Conservation (phyloP, 768 basidiomycete species). For the Leucosporidium yakuticum region DNA sequence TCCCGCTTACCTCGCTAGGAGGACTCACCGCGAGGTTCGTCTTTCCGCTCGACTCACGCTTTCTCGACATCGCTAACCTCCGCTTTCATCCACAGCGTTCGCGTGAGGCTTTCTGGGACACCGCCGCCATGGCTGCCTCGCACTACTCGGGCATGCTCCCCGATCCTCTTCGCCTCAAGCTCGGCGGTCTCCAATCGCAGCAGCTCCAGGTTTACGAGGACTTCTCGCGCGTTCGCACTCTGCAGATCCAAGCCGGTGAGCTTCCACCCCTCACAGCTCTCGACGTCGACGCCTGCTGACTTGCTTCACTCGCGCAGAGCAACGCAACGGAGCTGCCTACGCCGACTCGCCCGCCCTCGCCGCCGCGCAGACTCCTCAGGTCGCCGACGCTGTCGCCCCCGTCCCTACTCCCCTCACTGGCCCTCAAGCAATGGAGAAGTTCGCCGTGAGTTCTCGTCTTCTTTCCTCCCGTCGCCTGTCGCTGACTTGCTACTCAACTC, state of each 20-base stretch:
- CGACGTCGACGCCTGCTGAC: not conserved
- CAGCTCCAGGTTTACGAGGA: constrained; percentile 93
- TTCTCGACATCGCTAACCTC: not conserved
- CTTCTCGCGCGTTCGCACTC: constrained; percentile 55
- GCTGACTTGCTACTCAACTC: constrained; percentile 36
- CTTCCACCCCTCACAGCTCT: not conserved
- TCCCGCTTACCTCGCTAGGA: constrained; percentile 70
- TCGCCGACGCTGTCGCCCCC: constrained; percentile 13
- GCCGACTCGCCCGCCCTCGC: constrained; percentile 29
- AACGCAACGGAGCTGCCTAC: constrained; percentile 18
- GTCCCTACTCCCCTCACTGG: constrained; percentile 50
- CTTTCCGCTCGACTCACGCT: not conserved
- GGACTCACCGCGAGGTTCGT: constrained; percentile 76
- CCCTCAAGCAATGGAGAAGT: constrained; percentile 82
- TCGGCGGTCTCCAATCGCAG: constrained; percentile 68
- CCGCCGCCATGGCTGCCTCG: constrained; percentile 58
- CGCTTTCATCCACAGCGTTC: constrained; percentile 21
- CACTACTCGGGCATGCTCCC: constrained; percentile 70
- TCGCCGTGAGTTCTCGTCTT: constrained; percentile 55
- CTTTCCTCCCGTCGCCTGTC: not conserved
- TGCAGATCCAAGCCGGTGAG: constrained; percentile 17
- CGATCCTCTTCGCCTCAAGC: constrained; percentile 78
- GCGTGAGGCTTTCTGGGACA: constrained; percentile 87
- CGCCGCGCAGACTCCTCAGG: constrained; percentile 7
- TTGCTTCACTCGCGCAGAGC: not conserved